Evolutionary conservation across 495 filamentous ascomycete species (phyloP).

Genomic region (Terfezia boudieri): DNA sequence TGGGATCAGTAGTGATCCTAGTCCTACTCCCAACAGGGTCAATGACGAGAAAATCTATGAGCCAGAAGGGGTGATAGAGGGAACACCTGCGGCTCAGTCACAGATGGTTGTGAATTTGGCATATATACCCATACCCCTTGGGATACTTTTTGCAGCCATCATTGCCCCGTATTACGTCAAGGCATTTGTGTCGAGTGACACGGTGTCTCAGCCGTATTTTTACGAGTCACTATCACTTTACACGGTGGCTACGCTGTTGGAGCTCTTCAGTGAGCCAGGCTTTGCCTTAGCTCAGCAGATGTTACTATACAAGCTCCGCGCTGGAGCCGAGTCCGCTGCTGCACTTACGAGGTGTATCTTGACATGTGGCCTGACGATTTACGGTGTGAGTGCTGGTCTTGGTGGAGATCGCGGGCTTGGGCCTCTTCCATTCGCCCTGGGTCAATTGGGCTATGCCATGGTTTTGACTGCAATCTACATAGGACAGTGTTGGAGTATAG

Average conservation of each 20-base stretch:
- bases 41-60: conserved; percentile 3
- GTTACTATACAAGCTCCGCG: conserved; percentile 56
- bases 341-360: conserved; percentile 52
- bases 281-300: conserved; percentile 67
- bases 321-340: conserved; percentile 54
- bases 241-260: conserved; percentile 49
- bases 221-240: conserved; percentile 41
- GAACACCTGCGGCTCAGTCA: conserved; percentile 12
- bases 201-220: conserved; percentile 38
- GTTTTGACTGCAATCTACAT: conserved; percentile 45
- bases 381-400: conserved; percentile 37
- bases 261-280: conserved; percentile 61
- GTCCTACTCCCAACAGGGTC: neutral
- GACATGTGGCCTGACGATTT: conserved; percentile 34
- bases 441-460: conserved; percentile 56
- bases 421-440: conserved; percentile 70
- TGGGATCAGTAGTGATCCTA: conserved; percentile 17
- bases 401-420: conserved; percentile 31
- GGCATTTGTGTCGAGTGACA: conserved; percentile 29
- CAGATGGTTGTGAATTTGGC: conserved; percentile 76
- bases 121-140: conserved; percentile 50
- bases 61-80: conserved; percentile 4
- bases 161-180: conserved; percentile 44
- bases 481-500: conserved; percentile 24
- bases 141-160: conserved; percentile 35